Conservation (phyloP, 2,329 filamentous ascomycete genomes). For the Apiospora saccharicola region DNA sequence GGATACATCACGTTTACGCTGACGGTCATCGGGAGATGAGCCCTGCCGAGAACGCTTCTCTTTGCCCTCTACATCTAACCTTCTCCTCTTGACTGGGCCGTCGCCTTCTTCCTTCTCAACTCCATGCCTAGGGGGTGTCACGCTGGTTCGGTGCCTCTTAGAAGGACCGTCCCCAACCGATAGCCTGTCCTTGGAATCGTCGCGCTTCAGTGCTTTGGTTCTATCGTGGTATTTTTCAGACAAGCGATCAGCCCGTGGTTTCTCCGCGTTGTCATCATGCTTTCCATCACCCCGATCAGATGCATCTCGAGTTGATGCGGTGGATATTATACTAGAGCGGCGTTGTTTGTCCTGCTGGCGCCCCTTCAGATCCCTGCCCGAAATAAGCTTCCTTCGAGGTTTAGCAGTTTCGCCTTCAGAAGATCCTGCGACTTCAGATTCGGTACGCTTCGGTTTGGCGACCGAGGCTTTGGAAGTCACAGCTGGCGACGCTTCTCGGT, state of each 20-base stretch:
- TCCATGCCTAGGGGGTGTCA: conserved; percentile 63
- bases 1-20: conserved; percentile 50
- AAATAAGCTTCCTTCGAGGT: conserved; percentile 68
- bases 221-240: conserved; percentile 66
- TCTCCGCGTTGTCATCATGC: conserved; percentile 58
- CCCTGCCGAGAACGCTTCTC: conserved; percentile 56
- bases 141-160: conserved; percentile 67
- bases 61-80: conserved; percentile 61
- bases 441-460: conserved; percentile 58
- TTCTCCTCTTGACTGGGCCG: conserved; percentile 61
- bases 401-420: conserved; percentile 66
- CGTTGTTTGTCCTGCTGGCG: conserved; percentile 63
- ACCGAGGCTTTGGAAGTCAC: conserved; percentile 51
- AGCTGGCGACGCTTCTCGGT: conserved; percentile 61
- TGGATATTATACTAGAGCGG: conserved; percentile 65
- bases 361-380: conserved; percentile 67
- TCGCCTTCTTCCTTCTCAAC: conserved; percentile 62
- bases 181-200: conserved; percentile 65
- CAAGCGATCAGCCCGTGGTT: conserved; percentile 50
- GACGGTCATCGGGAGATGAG: conserved; percentile 55
- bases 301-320: conserved; percentile 61
- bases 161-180: conserved; percentile 58
- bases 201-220: conserved; percentile 66
- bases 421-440: conserved; percentile 61
- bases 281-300: conserved; percentile 59